phyloP scores from a whole-genome alignment of 2,329 filamentous ascomycete genomes.

The Aspergillus caelatus region DNA sequence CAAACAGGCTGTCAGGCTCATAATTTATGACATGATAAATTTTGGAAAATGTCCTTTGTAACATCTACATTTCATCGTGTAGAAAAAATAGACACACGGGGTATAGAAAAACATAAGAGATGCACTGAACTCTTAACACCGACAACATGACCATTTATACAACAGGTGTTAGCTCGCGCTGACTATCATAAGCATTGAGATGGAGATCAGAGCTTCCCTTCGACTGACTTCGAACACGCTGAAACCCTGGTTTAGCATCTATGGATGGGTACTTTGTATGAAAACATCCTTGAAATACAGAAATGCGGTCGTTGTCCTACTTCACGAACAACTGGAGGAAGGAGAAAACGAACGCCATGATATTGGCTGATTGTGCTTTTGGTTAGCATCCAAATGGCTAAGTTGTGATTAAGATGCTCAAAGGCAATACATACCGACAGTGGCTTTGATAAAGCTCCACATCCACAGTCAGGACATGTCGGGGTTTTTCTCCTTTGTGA shows the following conservation, averaged over 20 bases:
- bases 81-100: neutral
- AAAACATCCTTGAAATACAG: neutral
- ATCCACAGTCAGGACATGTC: neutral
- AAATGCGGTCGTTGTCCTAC: neutral
- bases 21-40: neutral
- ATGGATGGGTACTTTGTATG: neutral
- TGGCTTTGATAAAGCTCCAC: neutral
- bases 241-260: neutral
- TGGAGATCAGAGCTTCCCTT: neutral
- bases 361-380: neutral
- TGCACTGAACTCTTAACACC: neutral
- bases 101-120: neutral
- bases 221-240: neutral
- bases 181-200: neutral
- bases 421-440: neutral
- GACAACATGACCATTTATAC: neutral
- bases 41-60: neutral
- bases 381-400: neutral
- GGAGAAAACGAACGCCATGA: neutral
- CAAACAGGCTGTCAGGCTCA: neutral
- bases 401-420: accelerated
- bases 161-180: neutral
- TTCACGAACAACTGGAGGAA: neutral
- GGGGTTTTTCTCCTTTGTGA: neutral
- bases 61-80: neutral